These are phyloP conservation scores for Kitagawia praeruptora DNA, from an alignment of 129 eudicot genomes.

Conservation along the genomic window DNA sequence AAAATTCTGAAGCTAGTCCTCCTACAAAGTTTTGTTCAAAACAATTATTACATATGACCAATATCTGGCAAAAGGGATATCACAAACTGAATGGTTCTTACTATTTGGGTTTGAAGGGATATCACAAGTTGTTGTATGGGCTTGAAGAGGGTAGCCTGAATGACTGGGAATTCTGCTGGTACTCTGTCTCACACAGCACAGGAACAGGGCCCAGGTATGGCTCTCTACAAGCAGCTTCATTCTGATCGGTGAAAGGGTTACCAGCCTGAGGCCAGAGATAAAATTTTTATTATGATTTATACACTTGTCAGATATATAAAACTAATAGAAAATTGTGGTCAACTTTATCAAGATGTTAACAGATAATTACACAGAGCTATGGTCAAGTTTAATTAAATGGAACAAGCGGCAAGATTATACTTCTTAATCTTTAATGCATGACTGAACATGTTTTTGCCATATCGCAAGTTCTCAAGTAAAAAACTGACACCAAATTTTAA, in stretches of 20 bases:
- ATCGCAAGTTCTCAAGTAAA: background rate
- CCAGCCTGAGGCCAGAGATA: constrained; percentile 4
- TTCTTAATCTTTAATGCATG: background rate
- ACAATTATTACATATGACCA: background rate
- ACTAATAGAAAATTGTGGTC: background rate
- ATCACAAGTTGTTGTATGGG: constrained; percentile 80
- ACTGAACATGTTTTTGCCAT: background rate
- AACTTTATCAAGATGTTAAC: background rate
- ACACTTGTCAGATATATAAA: background rate
- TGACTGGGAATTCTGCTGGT: constrained; percentile 39
- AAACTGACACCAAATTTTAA: background rate
- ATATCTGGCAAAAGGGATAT: background rate
- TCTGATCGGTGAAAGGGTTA: background rate
- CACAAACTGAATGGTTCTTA: constrained; percentile 9
- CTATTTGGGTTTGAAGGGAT: constrained; percentile 40
- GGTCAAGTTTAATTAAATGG: background rate
- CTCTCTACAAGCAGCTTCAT: background rate
- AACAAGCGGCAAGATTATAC: background rate
- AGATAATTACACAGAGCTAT: background rate
- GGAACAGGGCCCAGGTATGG: constrained; percentile 10
- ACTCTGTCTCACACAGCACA: constrained; percentile 39
- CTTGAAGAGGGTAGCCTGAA: constrained; percentile 78
- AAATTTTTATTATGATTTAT: constrained; percentile 19
- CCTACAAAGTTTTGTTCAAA: constrained; percentile 17
- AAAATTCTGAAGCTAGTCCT: constrained; percentile 28